A percentile compares a stretch with the other conserved stretches of the same genome.
Evolutionary conservation across 306 rosid genomes (phyloP).

Genomic region (Hippophae gyantsensis): DNA sequence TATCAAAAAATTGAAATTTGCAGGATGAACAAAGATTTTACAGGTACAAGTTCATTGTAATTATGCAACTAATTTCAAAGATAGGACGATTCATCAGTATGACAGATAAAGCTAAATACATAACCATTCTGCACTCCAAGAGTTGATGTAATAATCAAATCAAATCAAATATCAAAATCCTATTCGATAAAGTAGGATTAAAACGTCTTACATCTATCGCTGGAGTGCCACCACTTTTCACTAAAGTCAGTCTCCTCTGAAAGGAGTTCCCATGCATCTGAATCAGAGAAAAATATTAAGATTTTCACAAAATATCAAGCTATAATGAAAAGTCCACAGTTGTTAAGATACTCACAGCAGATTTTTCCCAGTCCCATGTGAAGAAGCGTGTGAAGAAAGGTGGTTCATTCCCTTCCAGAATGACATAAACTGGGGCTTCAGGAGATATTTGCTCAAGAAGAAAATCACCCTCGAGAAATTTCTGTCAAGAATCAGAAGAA

Average conservation of each 20-base stretch:
- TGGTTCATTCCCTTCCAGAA: conserved; percentile 92
- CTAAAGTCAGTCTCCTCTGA: conserved; percentile 74
- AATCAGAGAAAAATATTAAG: conserved; percentile 19
- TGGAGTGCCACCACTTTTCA: conserved; percentile 65
- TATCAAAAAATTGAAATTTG: too few species aligned
- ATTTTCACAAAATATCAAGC: conserved; percentile 13
- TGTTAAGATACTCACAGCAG: conserved; percentile 44
- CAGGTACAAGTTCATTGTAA: too few species aligned
- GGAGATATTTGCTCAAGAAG: conserved; percentile 64
- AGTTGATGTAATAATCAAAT: not conserved
- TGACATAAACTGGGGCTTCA: conserved; percentile 60
- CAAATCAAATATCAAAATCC: conserved; percentile 9
- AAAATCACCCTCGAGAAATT: conserved; percentile 79
- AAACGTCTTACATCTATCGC: conserved; percentile 50
- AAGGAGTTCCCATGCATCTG: conserved; percentile 97
- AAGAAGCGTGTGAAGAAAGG: conserved; percentile 96
- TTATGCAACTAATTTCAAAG: too few species aligned
- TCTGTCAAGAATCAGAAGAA: conserved; percentile 43
- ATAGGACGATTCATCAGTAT: too few species aligned
- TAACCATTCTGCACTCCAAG: not conserved
- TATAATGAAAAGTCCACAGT: conserved; percentile 3
- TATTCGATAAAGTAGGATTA: conserved; percentile 13
- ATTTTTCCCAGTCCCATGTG: conserved; percentile 81
- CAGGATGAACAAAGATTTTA: too few species aligned
- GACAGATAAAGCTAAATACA: not conserved